phyloP scores from a whole-genome alignment of 2,329 filamentous ascomycete species.

The Colletotrichum chlorophyti region DNA sequence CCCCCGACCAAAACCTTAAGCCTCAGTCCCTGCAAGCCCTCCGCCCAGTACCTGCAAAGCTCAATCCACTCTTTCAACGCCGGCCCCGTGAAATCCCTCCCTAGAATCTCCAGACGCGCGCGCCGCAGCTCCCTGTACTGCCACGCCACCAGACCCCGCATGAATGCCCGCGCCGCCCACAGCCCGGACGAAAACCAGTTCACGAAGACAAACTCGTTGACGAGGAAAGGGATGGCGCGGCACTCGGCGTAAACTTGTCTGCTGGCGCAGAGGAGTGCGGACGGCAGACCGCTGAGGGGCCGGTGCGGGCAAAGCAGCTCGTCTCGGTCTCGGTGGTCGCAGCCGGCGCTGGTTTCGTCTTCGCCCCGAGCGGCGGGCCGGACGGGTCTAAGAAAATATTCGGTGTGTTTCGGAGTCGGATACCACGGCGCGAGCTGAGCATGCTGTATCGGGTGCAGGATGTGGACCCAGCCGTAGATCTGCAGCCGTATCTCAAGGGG shows the following conservation, averaged over 20 bases:
- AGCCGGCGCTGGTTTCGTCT: background rate
- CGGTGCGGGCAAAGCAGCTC: constrained; percentile 40
- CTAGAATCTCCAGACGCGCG: constrained; percentile 48
- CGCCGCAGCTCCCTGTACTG: constrained; percentile 48
- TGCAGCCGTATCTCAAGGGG: constrained; percentile 54
- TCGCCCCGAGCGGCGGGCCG: background rate
- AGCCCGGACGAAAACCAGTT: constrained; percentile 54
- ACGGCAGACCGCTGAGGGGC: constrained; percentile 48
- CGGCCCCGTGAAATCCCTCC: constrained; percentile 41
- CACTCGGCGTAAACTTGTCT: constrained; percentile 51
- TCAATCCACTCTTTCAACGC: constrained; percentile 42
- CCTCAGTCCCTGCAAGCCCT: constrained; percentile 45
- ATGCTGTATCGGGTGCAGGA: constrained; percentile 45
- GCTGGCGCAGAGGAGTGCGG: constrained; percentile 44
- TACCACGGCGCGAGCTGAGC: constrained; percentile 48
- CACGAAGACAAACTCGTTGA: constrained; percentile 54
- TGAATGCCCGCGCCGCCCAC: constrained; percentile 46
- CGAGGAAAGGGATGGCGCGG: constrained; percentile 45
- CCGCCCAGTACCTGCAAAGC: constrained; percentile 43
- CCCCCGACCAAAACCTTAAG: constrained; percentile 44
- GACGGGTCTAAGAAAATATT: constrained; percentile 39
- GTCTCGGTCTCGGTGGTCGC: background rate
- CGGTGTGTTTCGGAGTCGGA: constrained; percentile 40
- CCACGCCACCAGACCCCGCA: constrained; percentile 44
- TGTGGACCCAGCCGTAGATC: constrained; percentile 52